Evolutionary conservation across 2,329 filamentous ascomycete genomes (phyloP).

Genomic region (Colletotrichum sp.): DNA sequence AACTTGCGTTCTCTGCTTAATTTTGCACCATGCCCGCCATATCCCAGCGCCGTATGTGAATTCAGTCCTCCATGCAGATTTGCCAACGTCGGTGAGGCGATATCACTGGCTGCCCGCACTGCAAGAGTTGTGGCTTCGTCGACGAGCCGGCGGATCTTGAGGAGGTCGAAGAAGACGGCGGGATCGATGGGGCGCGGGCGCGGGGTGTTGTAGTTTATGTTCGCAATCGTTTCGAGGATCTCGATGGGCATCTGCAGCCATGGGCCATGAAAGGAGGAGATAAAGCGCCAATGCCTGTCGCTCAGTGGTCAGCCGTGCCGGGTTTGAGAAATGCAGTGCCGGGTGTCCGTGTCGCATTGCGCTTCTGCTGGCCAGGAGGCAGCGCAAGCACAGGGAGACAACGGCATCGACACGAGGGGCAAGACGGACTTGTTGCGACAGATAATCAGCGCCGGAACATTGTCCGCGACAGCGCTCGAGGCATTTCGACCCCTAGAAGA

Average conservation of each 20-base stretch:
- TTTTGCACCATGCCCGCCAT: conserved; percentile 66
- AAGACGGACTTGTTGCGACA: conserved; percentile 71
- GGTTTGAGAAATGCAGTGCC: neutral
- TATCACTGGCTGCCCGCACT: conserved; percentile 77
- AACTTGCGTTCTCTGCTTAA: conserved; percentile 79
- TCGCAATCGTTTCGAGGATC: conserved; percentile 78
- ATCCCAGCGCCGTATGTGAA: conserved; percentile 42
- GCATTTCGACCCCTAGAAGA: conserved; percentile 22
- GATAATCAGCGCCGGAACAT: conserved; percentile 59
- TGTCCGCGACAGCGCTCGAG: conserved; percentile 34
- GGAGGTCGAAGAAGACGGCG: conserved; percentile 80
- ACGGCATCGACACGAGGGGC: neutral
- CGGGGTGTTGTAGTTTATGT: conserved; percentile 79
- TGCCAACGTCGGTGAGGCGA: conserved; percentile 68
- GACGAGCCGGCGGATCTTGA: conserved; percentile 80
- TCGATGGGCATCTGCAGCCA: conserved; percentile 83
- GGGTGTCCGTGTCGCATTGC: neutral
- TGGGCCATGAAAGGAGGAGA: conserved; percentile 82
- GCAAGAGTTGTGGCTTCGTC: conserved; percentile 81
- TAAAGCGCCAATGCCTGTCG: conserved; percentile 80
- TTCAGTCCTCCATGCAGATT: conserved; percentile 50
- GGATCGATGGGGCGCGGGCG: conserved; percentile 80
- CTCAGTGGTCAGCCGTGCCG: conserved; percentile 18
- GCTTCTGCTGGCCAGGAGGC: neutral
- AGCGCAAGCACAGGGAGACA: neutral